phyloP scores from a whole-genome alignment of 352 stramenopile species.

The Globisporangium perplexum region DNA sequence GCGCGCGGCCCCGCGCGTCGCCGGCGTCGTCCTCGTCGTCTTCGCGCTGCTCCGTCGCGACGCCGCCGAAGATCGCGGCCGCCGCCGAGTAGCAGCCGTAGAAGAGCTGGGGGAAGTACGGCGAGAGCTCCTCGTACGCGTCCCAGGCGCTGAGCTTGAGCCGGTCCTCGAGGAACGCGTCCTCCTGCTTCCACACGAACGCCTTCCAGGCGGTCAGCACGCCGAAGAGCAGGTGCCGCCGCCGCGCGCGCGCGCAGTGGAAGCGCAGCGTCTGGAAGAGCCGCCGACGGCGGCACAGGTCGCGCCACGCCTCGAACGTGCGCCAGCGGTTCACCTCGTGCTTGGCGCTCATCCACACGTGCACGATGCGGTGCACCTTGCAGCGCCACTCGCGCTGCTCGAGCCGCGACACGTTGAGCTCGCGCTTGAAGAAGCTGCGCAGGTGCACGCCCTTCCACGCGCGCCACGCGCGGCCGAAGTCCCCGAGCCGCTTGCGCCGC shows the following conservation, averaged over 20 bases:
- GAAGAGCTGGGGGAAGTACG: constrained; percentile 56
- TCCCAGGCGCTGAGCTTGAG: constrained; percentile 55
- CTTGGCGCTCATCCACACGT: constrained; percentile 40
- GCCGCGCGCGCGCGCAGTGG: constrained; percentile 35
- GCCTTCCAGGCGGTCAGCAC: constrained; percentile 58
- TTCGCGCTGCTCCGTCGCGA: constrained; percentile 12
- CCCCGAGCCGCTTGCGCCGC: constrained; percentile 11
- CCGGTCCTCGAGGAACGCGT: constrained; percentile 51
- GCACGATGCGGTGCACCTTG: constrained; percentile 40
- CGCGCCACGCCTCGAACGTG: constrained; percentile 42
- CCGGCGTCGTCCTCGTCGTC: not conserved
- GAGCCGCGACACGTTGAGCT: constrained; percentile 42
- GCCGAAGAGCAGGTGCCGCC: constrained; percentile 35
- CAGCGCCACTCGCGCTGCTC: constrained; percentile 38
- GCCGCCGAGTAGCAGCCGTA: constrained; percentile 54
- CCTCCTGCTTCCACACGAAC: constrained; percentile 53
- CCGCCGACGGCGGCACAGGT: constrained; percentile 35
- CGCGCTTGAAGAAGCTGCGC: constrained; percentile 48
- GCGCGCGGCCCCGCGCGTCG: not conserved
- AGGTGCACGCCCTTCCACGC: constrained; percentile 53
- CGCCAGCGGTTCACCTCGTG: constrained; percentile 23
- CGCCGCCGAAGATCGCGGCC: constrained; percentile 46
- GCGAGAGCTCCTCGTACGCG: constrained; percentile 43
- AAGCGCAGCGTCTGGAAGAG: constrained; percentile 38
- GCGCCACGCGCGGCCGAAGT: constrained; percentile 22